Evolutionary conservation across 2,329 filamentous ascomycete genomes (phyloP), one percentile per base, ranked within the genome.

Genomic region (Cladophialophora exuberans): DNA sequence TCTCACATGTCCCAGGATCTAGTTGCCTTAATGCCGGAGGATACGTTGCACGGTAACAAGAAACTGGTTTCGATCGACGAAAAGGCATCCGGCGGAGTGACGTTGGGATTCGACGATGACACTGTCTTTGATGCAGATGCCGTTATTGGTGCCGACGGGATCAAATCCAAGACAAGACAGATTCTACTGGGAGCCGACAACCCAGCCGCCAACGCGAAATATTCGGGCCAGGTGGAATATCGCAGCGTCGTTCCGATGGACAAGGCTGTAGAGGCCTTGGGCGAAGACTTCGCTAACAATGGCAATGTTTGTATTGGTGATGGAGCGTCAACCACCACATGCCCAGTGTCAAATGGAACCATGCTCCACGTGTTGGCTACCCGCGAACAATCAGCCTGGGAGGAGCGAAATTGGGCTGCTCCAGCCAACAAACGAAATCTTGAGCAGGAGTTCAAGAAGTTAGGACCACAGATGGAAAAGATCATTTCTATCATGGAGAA

Each of bases 61-160:
- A 64, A 67, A 23, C 43, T 76, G 2, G 66, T 71, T 6, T 54
- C 60, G n/a, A 61, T 69, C 25, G 63, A 66, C 26, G 61, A 68
- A 30, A 42, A 55, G 2, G 61, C 60, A 2, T 63, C 60, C 4
- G 62, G 60, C 5, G 63, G 57, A 38, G 54, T 69, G 2, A 18
- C 54, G 4, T 43, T 79, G 48, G 66, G 62, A 5, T 79, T 82
- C 53, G 60, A 67, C 1, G 79, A 82, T 64, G 77, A 77, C 0
- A 72, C 67, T 0, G 69, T 63, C 0, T 76, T 70, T 1, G 64
- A 71, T 22, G 77, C 78, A 28, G 72, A 72, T 57, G 72, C 75
- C 1, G 78, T 64, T 54, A 31, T 87, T 52, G 83, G 81, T 6
- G 84, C 82, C 64, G 84, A 87, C 67, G 84, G 84, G 0, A 83